Base-by-base conservation (phyloP, 2,329 filamentous ascomycete species). In the Volutella citrinella region DNA sequence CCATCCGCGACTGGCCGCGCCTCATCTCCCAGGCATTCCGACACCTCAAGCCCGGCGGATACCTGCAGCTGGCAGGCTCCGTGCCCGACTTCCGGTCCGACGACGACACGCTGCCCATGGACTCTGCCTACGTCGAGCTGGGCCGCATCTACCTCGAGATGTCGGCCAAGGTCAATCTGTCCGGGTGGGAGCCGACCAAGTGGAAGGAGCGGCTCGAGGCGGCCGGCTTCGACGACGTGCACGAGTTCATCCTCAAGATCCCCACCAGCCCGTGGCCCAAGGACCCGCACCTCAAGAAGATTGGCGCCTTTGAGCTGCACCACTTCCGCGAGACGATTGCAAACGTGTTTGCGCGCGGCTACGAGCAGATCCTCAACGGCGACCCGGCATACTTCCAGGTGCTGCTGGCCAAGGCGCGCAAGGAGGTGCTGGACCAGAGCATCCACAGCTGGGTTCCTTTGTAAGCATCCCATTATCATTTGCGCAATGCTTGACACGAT, bases 41-140 rank as follows among this genome's bases (percentile, higher is more conserved):
- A 33, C 68, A 75, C 38, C 60, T 78, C 19, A 71, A 71, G 40
- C 75, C 77, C 0, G 76, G 76, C 7, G 75, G 67, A 6, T 57
- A 51, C 39, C 34, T 57, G 5, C 48, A 59, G 30, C 41, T 55
- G 14, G 34, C 45, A 2, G 55, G 54, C 11, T 45, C 49, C 5
- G 30, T 54, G 3, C 38, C 45, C 4, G 40, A 42, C 8, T 38
- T 51, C 13, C 28, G 40, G 12, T 52, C 50, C 6, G 57, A 61
- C 27, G 55, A 60, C 27, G 46, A 36, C 21, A 52, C 51, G 4
- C 37, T 54, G 6, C 45, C 45, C 4, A 23, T 18, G 4, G 42
- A 51, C 17, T 48, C 48, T 5, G 46, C 47, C 6, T 49, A 48
- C 27, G 22, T 43, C 19, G 42, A 50, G 27, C 36, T 52, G 38